Base-by-base conservation (phyloP, 31 red algal species). In the Odonthalia washingtoniensis region DNA sequence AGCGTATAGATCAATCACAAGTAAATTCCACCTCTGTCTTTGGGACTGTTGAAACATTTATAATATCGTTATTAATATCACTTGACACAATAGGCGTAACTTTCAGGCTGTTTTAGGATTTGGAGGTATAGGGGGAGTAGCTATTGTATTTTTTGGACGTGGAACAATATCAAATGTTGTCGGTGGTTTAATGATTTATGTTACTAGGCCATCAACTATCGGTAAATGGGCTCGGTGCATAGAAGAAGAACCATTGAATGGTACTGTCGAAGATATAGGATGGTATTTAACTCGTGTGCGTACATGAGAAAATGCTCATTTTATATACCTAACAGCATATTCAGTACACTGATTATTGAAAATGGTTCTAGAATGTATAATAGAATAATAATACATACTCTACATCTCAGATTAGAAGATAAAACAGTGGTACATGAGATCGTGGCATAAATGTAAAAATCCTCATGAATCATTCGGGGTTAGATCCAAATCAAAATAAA, bases 71-170 rank as follows among this genome's bases (percentile, higher is more conserved):
- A 5, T 75, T 99, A 26, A 96, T 99, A 33, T 92, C 87, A 18
- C 62, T 99, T 33, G 97, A 99, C 80, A 99, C 97, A 28, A 85
- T 99, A 34, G 97, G 97, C 40, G 82, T 99, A 96, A 96, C 70
- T 82, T 99, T 14, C 94, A 99, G 64, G 91, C 97, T 33, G 97
- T 99, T 26, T 84, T 99, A 3, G 97, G 94, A 4, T 99, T 99
- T 93, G 97, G 97, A 68, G 97, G 97, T 64, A 99, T 99, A 73
- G 97, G 97, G 46, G 97, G 97, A 87, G 94, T 99, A 16, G 97
- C 97, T 6, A 99, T 99, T 65, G 97, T 94, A 90, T 99, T 99
- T 92, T 94, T 94, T 0, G 97, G 97, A 24, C 92, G 94, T 4
- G 97, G 96, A 43, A 92, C 96, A 70, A 99, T 99, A 33, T 91